These are phyloP conservation scores for Tylopilus sp. DNA, from an alignment of 1,284 basidiomycete species.

Conservation along the genomic window DNA sequence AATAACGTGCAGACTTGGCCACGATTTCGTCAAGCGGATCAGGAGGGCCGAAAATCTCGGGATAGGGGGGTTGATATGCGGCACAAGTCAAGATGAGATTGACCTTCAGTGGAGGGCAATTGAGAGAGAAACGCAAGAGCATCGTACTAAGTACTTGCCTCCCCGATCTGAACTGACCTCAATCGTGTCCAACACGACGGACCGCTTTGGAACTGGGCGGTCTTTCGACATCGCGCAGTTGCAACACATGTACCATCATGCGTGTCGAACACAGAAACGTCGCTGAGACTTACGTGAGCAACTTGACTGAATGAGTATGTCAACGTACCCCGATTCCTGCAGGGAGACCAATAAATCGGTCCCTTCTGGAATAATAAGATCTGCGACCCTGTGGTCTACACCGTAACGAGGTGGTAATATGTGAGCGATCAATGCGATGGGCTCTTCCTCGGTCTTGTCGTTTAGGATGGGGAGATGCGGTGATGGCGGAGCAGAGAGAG, in stretches of 20 bases:
- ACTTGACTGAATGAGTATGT: neutral
- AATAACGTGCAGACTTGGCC: constrained; percentile 31
- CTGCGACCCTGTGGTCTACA: constrained; percentile 39
- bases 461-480: constrained; percentile 27
- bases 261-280: constrained; percentile 41
- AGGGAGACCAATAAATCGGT: constrained; percentile 46
- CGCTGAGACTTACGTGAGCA: constrained; percentile 30
- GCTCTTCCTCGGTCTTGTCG: constrained; percentile 18
- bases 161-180: constrained; percentile 21
- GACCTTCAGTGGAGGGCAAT: constrained; percentile 12
- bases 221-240: constrained; percentile 24
- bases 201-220: neutral
- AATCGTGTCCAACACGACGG: constrained; percentile 20
- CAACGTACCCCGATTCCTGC: constrained; percentile 38
- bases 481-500: constrained; percentile 44
- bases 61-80: constrained; percentile 12
- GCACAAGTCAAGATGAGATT: constrained; percentile 29
- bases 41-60: constrained; percentile 25
- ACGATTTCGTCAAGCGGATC: constrained; percentile 14
- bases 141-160: constrained; percentile 12
- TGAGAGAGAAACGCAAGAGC: neutral
- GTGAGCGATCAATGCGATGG: constrained; percentile 45
- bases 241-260: constrained; percentile 44
- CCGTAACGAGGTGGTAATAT: constrained; percentile 47
- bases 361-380: constrained; percentile 43